Base-by-base conservation (phyloP, 805 yeast genomes). In the Kluyveromyces dobzhanskii region DNA sequence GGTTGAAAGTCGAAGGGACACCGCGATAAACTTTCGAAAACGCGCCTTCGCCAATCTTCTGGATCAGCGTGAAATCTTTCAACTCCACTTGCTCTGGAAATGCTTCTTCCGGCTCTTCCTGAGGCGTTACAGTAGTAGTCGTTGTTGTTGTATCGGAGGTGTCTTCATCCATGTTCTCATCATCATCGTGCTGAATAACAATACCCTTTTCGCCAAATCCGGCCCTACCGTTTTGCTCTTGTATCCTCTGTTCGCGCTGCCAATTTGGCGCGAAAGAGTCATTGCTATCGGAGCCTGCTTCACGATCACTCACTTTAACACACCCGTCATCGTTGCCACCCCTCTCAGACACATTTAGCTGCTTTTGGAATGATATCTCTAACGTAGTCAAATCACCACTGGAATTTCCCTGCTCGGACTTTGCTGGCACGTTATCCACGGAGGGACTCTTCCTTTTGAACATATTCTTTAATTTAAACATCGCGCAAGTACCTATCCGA, bases 41-140 rank as follows among this genome's bases (percentile, higher is more conserved):
- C 0, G 94, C 88, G 18, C 94, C 94, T 57, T 84, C 92, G 7
- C 94, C 94, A 45, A 84, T 71, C 51, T 71, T 70, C 32, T 65
- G 65, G 3, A 68, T 38, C 19, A 75, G 50, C 38, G 56, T 57
- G 48, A 71, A 75, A 3, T 49, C 57, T 13, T 29, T 51, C n/a
- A 59, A 38, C 27, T 53, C 59, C 36, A 53, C 48, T 45, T 70
- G 75, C 32, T 62, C 62, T 23, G 50, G 51, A 30, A 62, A 59
- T 10, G 27, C 48, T 14, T 47, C 55, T 24, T 54, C 53, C 9
- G 57, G 54, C 10, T 47, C 43, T 23, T 49, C 50, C 4, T 11
- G 17, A 6, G 38, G 32, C 13, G 30, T n/a, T 12, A 7, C 11
- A 6, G 38, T 19, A 6, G 24, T n/a, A n/a, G n/a, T n/a, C n/a